Conservation (phyloP, 2,329 filamentous ascomycete species). For the Lecanicillium sp. region DNA sequence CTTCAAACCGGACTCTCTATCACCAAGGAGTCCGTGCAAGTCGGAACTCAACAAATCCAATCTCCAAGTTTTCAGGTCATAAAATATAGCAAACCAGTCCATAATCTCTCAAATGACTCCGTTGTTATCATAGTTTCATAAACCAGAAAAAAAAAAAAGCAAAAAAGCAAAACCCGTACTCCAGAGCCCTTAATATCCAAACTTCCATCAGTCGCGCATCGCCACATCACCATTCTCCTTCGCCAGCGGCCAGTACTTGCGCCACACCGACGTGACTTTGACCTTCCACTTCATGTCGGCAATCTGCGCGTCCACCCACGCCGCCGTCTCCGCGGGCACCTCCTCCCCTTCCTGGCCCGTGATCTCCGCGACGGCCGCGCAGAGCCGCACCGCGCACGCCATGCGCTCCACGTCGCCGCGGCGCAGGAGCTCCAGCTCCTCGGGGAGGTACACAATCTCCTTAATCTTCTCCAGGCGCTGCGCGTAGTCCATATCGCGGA, state of each 20-base stretch:
- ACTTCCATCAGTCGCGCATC: background rate
- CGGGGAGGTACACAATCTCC: constrained; percentile 22
- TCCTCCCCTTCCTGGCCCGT: constrained; percentile 21
- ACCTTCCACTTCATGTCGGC: constrained; percentile 22
- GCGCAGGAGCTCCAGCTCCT: constrained; percentile 23
- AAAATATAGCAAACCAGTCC: no score
- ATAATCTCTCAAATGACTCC: no score
- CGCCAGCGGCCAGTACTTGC: background rate
- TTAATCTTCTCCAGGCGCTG: constrained; percentile 21
- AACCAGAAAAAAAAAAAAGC: background rate
- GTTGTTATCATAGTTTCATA: background rate
- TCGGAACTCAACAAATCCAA: no score
- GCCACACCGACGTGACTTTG: constrained; percentile 12
- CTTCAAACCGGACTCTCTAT: no score
- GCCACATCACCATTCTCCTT: background rate
- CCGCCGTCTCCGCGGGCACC: constrained; percentile 15
- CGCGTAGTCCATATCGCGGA: constrained; percentile 17
- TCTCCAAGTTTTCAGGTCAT: no score
- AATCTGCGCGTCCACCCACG: constrained; percentile 23
- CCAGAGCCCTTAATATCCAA: background rate
- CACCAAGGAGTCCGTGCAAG: no score
- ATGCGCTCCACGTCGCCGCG: constrained; percentile 23
- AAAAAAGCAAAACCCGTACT: background rate
- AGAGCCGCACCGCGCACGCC: constrained; percentile 21
- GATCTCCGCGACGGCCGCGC: constrained; percentile 22